Base-by-base conservation (phyloP, 2,329 filamentous ascomycete genomes). In the Penicillium concentricum region DNA sequence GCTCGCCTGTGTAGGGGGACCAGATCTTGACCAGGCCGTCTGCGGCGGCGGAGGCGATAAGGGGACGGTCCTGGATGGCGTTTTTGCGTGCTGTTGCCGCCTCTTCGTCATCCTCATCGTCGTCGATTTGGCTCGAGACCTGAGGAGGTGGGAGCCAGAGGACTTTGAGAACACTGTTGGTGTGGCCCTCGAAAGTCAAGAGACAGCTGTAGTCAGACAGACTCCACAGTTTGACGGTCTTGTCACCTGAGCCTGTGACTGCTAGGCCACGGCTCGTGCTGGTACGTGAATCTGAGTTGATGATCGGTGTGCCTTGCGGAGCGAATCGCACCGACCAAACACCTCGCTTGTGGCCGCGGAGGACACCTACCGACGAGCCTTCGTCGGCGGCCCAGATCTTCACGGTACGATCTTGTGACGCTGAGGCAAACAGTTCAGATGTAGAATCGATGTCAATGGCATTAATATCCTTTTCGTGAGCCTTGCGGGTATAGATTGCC, bases 391-490 rank as follows among this genome's bases (percentile, higher is more conserved):
- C 94, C 89, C 93, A 99, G 57, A 99, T 94, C 78, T 97, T 99
- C 64, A 97, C 92, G 0, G 91, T 95, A 64, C 92, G 90, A 73
- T 99, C 94, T 76, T 99, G 94, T 5, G 93, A 97, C 30, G 94
- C 93, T 1, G 94, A 97, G 3, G 93, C 95, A 69, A 99, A 97
- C 1, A 97, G 77, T n/a, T 87, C 84, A 5, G 85, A 85, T 1
- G 84, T 81, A 22, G 86, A 83, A 61, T 92, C 90, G 12, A 94
- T 82, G 62, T 95, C 91, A 49, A 99, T 84, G 2, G 94, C 92
- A 67, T 99, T 99, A 76, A 99, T 99, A 65, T 99, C 94, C 72
- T 99, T 99, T 70, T 99, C 94, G 75, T 99, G 94, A 1, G 94
- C 94, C 74, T 97, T 96, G 55, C 94, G 85, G 1, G 94, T 97